These are phyloP conservation scores for Cairneyella variabilis DNA, from an alignment of 495 filamentous ascomycete genomes.

Conservation along the genomic window DNA sequence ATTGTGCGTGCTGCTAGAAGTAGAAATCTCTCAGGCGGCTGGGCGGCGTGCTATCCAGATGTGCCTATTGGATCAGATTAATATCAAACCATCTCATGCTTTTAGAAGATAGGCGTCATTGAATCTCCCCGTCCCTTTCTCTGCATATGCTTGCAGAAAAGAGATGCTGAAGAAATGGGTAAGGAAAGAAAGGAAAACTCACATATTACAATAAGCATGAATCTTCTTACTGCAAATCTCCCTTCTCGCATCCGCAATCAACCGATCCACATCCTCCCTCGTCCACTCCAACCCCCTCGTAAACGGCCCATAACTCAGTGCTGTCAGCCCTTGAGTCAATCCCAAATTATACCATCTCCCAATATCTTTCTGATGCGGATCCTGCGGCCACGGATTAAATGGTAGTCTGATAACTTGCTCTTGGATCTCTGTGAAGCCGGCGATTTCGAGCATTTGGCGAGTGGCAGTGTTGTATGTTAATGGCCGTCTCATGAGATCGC, in stretches of 20 bases:
- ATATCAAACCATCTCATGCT: background rate
- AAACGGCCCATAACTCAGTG: slow-evolving; percentile 71
- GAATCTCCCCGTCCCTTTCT: background rate
- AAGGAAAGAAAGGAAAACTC: slow-evolving; percentile 32
- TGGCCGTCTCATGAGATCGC: slow-evolving; percentile 57
- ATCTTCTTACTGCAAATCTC: slow-evolving; percentile 68
- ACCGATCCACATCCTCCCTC: slow-evolving; percentile 57
- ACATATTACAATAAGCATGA: slow-evolving; percentile 74
- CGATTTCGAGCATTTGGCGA: slow-evolving; percentile 55
- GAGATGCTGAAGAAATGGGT: background rate
- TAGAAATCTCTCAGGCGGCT: slow-evolving; percentile 4
- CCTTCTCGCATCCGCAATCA: slow-evolving; percentile 58
- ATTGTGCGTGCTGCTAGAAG: too few relatives aligned
- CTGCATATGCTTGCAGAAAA: background rate
- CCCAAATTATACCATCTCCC: slow-evolving; percentile 85
- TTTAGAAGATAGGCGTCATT: background rate
- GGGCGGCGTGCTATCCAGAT: slow-evolving; percentile 27
- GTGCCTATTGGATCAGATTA: slow-evolving; percentile 19
- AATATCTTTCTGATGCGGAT: slow-evolving; percentile 63
- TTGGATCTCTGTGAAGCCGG: slow-evolving; percentile 81
- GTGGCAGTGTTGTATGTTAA: slow-evolving; percentile 63
- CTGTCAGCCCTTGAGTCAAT: slow-evolving; percentile 67
- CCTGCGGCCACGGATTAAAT: slow-evolving; percentile 72
- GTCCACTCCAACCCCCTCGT: slow-evolving; percentile 62
- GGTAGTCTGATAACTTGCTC: slow-evolving; percentile 71